Evolutionary conservation across 371 early-diverging fungal species (phyloP).

Genomic region (Syncephalastrum sp.): DNA sequence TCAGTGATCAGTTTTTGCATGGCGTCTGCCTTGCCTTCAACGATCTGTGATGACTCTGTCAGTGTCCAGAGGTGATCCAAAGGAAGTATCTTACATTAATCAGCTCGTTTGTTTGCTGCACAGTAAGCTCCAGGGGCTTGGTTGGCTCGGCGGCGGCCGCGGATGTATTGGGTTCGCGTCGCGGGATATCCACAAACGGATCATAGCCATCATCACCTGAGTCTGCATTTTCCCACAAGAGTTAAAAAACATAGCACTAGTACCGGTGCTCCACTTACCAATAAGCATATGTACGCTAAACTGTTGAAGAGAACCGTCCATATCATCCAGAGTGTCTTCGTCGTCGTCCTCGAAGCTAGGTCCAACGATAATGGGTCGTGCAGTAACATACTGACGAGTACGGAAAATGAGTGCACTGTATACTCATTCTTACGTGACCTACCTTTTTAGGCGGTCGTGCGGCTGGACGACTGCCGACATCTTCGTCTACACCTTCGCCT

Average conservation of each 20-base stretch:
- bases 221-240: neutral
- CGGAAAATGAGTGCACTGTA: neutral
- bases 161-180: neutral
- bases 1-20: constrained; percentile 33
- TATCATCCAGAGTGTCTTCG: constrained; percentile 22
- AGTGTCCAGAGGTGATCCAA: too few species aligned
- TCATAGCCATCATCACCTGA: constrained; percentile 20
- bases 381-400: constrained; percentile 13
- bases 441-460: constrained; percentile 23
- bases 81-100: constrained; percentile 21
- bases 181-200: constrained; percentile 16
- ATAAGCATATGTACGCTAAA: constrained; percentile 1
- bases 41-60: constrained; percentile 1
- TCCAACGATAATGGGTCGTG: constrained; percentile 51
- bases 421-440: neutral
- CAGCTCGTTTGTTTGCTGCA: constrained; percentile 32
- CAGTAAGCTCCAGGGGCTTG: constrained; percentile 19
- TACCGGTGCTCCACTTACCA: constrained; percentile 2
- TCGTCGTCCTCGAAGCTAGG: constrained; percentile 47
- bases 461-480: constrained; percentile 14
- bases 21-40: constrained; percentile 33
- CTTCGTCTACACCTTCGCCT: constrained; percentile 67
- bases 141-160: constrained; percentile 1
- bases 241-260: neutral
- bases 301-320: neutral